Base-by-base conservation (phyloP, 2,329 filamentous ascomycete genomes). In the Rugonectria rugulosa region DNA sequence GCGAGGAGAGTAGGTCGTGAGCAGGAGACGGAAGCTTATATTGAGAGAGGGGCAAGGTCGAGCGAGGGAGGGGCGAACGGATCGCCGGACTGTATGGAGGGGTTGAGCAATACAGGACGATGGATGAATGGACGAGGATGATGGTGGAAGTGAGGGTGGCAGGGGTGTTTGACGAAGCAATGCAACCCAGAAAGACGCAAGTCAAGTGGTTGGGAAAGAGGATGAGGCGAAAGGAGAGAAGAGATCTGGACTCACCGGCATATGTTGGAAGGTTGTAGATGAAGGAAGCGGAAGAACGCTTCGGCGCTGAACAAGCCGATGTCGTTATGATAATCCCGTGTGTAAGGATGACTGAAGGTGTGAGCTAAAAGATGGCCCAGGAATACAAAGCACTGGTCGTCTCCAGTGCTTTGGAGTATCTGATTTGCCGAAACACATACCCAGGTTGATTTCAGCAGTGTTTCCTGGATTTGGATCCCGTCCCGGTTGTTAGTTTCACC, bases 31-130 rank as follows among this genome's bases (percentile, higher is more conserved):
- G 20, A 61, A 59, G 63, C 61, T 37, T 64, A 49, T 62, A 56
- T 44, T 24, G 59, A 47, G 61, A 66, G 62, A 63, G 65, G 61
- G 63, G 62, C 61, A 51, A 54, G 44, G 52, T 45, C 46, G 60
- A 57, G 50, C 53, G 58, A 60, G 45, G 34, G 63, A 66, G 63
- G 61, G 63, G 63, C 63, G 60, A 63, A 62, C 64, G 65, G 63
- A 66, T 60, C 59, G 61, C 57, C 61, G 64, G 62, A 54, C n/a
- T n/a, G 55, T 57, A 67, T 63, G 59, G 64, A 57, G 53, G 61
- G 62, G 57, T 40, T 37, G 55, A 57, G 61, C 52, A 59, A n/a
- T n/a, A n/a, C n/a, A n/a, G 63, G 49, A 56, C 53, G 37, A 55
- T 59, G 55, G 48, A 36, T 40, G 34, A 23, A 51, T 42, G 37